Base-by-base conservation (phyloP, 2,329 filamentous ascomycete species). In the Phyllosticta paracitricarpa region DNA sequence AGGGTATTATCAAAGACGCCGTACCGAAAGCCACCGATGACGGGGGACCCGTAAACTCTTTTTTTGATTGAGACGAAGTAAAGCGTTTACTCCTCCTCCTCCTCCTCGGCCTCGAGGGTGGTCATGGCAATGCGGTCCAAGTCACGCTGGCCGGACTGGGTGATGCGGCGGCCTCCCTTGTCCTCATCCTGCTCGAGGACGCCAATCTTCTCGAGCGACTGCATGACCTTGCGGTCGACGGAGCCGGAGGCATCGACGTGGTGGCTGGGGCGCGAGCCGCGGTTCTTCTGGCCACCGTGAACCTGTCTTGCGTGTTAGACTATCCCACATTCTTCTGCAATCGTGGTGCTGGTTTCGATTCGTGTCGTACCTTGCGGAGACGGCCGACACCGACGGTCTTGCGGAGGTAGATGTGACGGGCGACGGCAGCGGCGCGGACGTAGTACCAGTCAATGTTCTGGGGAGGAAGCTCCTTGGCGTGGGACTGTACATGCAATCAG, bases 321-420 rank as follows among this genome's bases (percentile, higher is more conserved):
- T 48, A 4, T 6, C 28, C 28, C 28, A 6, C 28, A 30, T 48
- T 14, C 14, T n/a, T 48, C 40, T 22, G 19, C 19, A 22, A 48
- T 48, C 4, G 4, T n/a, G 17, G 14, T n/a, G 3, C 14, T 6
- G 5, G 5, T n/a, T n/a, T 48, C 40, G 17, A 48, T n/a, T 48
- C 40, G 17, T 48, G n/a, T 2, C 40, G 40, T 48, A 48, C 40
- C 84, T 96, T 96, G 80, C 93, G 89, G 72, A 99, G 87, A 76
- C 94, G 91, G 81, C 94, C 94, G 71, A 99, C 91, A 85, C 94
- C 94, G 77, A 99, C 92, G 67, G 92, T 97, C 86, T 99, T 99
- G 83, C 94, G 89, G 79, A 99, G 85, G 86, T 99, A 99, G 84
- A 99, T 88, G 85, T 97, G 93, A 76, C 92, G 91, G 75, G 94